Conservation (phyloP, 208 protist species). For the Trypanosoma mega region DNA sequence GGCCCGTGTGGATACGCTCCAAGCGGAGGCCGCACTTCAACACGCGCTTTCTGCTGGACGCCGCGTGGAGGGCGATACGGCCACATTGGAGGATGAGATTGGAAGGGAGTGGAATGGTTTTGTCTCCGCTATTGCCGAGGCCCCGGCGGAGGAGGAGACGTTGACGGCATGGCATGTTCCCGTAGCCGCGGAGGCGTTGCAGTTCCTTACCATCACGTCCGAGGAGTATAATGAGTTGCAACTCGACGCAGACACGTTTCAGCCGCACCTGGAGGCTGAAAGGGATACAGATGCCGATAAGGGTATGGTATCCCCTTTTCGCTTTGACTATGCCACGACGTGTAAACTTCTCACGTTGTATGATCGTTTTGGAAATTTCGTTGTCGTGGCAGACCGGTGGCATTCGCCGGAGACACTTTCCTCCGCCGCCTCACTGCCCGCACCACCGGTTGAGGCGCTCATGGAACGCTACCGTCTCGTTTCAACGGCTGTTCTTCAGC, state of each 20-base stretch:
- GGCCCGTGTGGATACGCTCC: conserved; percentile 17
- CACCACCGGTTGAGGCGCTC: conserved; percentile 24
- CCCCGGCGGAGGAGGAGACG: conserved; percentile 3
- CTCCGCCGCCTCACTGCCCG: not conserved
- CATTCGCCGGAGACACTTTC: not conserved
- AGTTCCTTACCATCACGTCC: conserved; percentile 48
- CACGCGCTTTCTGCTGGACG: not conserved
- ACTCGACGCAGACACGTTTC: conserved; percentile 13
- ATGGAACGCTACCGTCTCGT: conserved; percentile 32
- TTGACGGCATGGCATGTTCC: conserved; percentile 9
- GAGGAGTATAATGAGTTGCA: conserved; percentile 44
- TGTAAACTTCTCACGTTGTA: conserved; percentile 50
- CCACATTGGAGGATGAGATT: not conserved
- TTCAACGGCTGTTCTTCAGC: conserved; percentile 15
- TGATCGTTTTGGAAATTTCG: conserved; percentile 58
- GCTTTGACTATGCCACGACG: conserved; percentile 33
- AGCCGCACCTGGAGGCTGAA: conserved; percentile 6
- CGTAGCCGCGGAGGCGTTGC: not conserved
- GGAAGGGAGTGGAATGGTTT: not conserved
- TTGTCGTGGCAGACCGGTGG: conserved; percentile 63
- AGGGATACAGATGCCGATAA: not conserved
- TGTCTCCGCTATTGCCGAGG: not conserved
- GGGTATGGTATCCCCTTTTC: not conserved
- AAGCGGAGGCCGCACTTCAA: conserved; percentile 16
- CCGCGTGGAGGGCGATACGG: not conserved